These are phyloP conservation scores for Naganishia sp. DNA, from an alignment of 1,284 basidiomycete species.

Conservation along the genomic window DNA sequence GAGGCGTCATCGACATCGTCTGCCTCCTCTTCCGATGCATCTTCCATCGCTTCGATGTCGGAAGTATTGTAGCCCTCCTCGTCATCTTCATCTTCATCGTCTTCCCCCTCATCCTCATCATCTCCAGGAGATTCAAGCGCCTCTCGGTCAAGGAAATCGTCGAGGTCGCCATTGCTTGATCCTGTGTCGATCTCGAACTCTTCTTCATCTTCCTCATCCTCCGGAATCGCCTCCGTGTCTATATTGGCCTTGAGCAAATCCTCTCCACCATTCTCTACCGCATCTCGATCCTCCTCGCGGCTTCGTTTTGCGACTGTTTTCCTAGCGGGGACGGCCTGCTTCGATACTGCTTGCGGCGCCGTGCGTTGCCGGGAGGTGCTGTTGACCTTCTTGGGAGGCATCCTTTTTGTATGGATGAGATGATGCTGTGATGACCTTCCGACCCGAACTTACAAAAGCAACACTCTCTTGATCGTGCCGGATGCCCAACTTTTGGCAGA, in stretches of 20 bases:
- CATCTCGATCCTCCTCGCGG: slow-evolving; percentile 20
- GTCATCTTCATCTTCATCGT: slow-evolving; percentile 50
- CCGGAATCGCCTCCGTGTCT: slow-evolving; percentile 14
- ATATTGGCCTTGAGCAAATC: slow-evolving; percentile 11
- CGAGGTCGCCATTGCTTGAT: slow-evolving; percentile 33
- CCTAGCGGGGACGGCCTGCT: neutral
- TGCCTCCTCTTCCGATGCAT: slow-evolving; percentile 53
- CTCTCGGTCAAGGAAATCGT: slow-evolving; percentile 32
- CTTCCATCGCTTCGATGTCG: slow-evolving; percentile 52
- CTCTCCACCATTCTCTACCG: neutral
- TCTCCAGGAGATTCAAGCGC: slow-evolving; percentile 41
- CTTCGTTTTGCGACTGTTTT: slow-evolving; percentile 15
- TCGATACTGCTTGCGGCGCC: neutral
- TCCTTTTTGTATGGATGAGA: neutral
- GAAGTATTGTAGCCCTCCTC: slow-evolving; percentile 54
- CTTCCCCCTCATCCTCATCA: slow-evolving; percentile 40
- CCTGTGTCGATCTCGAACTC: slow-evolving; percentile 42
- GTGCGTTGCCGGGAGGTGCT: neutral
- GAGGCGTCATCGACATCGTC: slow-evolving; percentile 56
- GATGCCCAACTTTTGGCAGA: neutral
- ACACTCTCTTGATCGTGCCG: no score
- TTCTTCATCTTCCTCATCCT: slow-evolving; percentile 42
- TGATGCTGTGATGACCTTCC: no score
- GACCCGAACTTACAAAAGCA: no score
- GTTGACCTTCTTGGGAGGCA: slow-evolving; percentile 11